Conservation (phyloP, 441 rosid species). For the Corymbia citriodora region DNA sequence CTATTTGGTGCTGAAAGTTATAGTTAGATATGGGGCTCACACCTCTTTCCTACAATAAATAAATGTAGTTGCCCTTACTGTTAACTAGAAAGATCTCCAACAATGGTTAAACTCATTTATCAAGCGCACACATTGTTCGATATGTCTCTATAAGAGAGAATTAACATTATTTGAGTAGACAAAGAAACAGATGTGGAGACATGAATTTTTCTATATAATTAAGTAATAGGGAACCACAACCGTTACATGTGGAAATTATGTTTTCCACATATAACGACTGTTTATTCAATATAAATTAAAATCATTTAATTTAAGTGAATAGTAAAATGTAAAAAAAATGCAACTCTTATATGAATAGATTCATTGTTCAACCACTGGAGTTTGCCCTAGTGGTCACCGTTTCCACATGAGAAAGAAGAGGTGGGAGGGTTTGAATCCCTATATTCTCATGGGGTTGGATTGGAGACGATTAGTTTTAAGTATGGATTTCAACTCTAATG, state of each 20-base stretch:
- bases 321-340: not conserved
- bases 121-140: not conserved
- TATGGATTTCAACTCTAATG: too few relatives aligned
- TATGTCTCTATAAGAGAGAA: not conserved
- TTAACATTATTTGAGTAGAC: not conserved
- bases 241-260: not conserved
- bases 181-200: not conserved
- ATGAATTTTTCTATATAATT: not conserved
- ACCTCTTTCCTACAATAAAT: not conserved
- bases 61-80: not conserved
- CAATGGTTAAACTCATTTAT: not conserved
- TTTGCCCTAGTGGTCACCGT: too few relatives aligned
- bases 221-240: not conserved
- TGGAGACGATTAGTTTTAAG: too few relatives aligned
- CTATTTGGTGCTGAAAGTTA: not conserved
- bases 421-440: too few relatives aligned
- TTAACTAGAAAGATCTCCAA: not conserved
- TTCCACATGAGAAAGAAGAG: too few relatives aligned
- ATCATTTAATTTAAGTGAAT: too few relatives aligned
- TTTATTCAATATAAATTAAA: too few relatives aligned
- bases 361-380: too few relatives aligned
- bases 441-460: too few relatives aligned
- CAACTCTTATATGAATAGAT: not conserved
- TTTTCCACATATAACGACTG: not conserved
- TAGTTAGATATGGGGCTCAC: not conserved